Evolutionary conservation across 208 protist genomes (phyloP).

Genomic region (Acanthamoeba triangularis): DNA sequence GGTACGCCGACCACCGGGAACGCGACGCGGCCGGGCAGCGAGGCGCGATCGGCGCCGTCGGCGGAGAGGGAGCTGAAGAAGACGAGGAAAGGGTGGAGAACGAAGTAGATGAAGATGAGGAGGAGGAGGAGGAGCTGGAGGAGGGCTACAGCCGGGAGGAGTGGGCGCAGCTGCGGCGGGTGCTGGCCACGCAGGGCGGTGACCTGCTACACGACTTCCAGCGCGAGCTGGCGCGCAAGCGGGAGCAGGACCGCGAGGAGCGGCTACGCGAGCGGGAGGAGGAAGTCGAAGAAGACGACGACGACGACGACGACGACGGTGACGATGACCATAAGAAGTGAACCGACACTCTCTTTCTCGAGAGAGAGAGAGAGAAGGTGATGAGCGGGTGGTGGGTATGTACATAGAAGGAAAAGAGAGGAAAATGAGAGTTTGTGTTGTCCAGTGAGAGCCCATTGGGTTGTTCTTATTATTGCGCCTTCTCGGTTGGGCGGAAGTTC

Average conservation of each 20-base stretch:
- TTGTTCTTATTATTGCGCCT: too few species aligned
- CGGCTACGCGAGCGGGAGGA: slow-evolving; percentile 19
- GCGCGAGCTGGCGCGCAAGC: slow-evolving; percentile 12
- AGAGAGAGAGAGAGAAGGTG: too few species aligned
- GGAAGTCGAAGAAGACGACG: slow-evolving; percentile 41
- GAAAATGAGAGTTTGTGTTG: too few species aligned
- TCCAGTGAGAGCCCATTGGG: too few species aligned
- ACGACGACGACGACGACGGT: not conserved
- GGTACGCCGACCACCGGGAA: slow-evolving; percentile 2
- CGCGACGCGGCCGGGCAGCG: not conserved
- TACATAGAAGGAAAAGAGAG: too few species aligned
- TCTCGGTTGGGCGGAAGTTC: too few species aligned
- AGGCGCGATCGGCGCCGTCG: not conserved
- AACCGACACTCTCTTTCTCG: not conserved
- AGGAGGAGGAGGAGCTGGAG: slow-evolving; percentile 1
- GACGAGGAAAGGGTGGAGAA: not conserved
- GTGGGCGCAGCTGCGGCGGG: not conserved
- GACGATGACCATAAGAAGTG: not conserved
- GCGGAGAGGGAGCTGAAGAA: not conserved
- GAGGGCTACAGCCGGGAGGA: slow-evolving; percentile 42
- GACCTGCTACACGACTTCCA: slow-evolving; percentile 21
- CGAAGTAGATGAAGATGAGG: slow-evolving; percentile 2
- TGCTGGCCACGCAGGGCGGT: slow-evolving; percentile 2
- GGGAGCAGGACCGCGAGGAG: slow-evolving; percentile 51
- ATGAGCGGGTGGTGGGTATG: too few species aligned